Percentiles rank a stretch among this genome's conserved stretches.
Conservation (phyloP, 139 green algal genomes). For the Chlamydomonas schloesseri region DNA sequence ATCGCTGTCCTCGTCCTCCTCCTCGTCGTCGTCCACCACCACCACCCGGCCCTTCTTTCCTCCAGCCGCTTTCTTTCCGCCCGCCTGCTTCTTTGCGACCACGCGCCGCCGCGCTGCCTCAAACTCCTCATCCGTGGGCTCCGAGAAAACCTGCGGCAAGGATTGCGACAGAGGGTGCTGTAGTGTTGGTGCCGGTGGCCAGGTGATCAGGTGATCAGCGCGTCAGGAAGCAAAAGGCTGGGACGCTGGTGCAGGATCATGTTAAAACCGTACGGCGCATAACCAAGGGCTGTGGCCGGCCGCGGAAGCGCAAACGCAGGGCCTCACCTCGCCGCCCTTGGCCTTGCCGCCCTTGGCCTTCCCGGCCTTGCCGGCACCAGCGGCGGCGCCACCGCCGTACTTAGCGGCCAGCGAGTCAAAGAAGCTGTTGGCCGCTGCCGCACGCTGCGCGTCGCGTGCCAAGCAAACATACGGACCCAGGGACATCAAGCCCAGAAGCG, state of each 20-base stretch:
- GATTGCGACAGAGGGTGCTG: neutral
- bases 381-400: conserved; percentile 44
- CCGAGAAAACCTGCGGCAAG: neutral
- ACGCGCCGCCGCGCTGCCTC: conserved; percentile 38
- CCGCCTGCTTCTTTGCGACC: neutral
- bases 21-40: too few relatives aligned
- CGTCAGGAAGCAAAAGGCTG: too few relatives aligned
- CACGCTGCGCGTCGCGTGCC: conserved; percentile 19
- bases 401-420: conserved; percentile 60
- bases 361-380: neutral
- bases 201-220: neutral
- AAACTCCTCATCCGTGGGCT: conserved; percentile 71
- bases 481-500: too few relatives aligned
- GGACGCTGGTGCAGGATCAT: too few relatives aligned
- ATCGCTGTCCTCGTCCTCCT: too few relatives aligned
- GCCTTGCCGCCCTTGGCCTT: conserved; percentile 39
- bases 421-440: conserved; percentile 41
- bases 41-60: too few relatives aligned
- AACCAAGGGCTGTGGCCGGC: too few relatives aligned
- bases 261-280: too few relatives aligned
- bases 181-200: too few relatives aligned
- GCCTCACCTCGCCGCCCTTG: neutral
- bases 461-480: too few relatives aligned
- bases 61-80: neutral
- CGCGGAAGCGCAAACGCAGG: neutral